phyloP scores from a whole-genome alignment of 805 yeast genomes.

The Candida sonorensis region DNA sequence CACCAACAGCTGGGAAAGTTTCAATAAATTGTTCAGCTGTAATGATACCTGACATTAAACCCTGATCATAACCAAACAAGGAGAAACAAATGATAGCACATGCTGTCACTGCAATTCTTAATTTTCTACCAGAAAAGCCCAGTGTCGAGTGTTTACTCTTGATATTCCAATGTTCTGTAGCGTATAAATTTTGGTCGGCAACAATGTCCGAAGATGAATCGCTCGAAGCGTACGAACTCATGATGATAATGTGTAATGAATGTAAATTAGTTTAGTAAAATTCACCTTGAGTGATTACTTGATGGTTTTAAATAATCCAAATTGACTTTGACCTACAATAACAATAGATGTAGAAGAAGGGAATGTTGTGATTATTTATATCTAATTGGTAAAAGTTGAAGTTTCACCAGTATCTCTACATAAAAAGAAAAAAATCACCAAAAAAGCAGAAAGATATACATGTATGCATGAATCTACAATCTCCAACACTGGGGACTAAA shows the following conservation, averaged over 20 bases:
- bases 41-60: conserved; percentile 63
- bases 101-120: conserved; percentile 43
- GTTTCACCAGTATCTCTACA: too few species aligned
- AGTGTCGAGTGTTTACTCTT: conserved; percentile 32
- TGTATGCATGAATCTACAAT: too few species aligned
- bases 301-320: too few species aligned
- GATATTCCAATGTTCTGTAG: conserved; percentile 9
- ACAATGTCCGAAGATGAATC: background rate
- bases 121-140: conserved; percentile 50
- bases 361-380: too few species aligned
- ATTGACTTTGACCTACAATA: too few species aligned
- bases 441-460: too few species aligned
- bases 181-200: background rate
- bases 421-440: too few species aligned
- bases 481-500: too few species aligned
- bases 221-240: background rate
- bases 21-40: conserved; percentile 55
- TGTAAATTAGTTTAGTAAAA: background rate
- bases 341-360: too few species aligned
- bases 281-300: too few species aligned
- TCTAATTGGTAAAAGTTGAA: too few species aligned
- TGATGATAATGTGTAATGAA: background rate
- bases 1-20: conserved; percentile 52
- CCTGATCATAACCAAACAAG: conserved; percentile 75
- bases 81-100: conserved; percentile 61